Evolutionary conservation across 352 stramenopile genomes (phyloP).

Genomic region (Phytophthora hybrid): DNA sequence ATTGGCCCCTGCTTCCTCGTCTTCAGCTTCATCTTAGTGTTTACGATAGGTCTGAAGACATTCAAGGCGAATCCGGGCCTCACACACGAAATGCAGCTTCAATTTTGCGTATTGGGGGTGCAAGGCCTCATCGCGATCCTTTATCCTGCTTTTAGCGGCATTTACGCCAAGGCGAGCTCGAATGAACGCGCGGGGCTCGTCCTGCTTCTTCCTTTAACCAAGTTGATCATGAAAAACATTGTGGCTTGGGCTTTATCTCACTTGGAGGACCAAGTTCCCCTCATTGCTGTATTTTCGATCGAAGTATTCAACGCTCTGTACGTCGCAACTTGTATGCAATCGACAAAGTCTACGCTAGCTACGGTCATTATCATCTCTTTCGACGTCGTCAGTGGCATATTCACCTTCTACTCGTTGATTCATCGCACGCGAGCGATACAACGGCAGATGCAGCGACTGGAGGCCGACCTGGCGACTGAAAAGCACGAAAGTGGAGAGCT

Average conservation of each 20-base stretch:
- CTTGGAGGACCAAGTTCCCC: constrained; percentile 39
- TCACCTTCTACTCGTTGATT: constrained; percentile 14
- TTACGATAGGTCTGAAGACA: constrained; percentile 15
- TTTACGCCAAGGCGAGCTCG: constrained; percentile 12
- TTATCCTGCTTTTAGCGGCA: constrained; percentile 29
- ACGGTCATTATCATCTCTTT: constrained; percentile 31
- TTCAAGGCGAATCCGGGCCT: constrained; percentile 16
- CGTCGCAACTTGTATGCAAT: constrained; percentile 40
- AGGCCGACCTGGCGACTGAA: neutral
- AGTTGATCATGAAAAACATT: constrained; percentile 38
- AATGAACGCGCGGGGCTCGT: constrained; percentile 17
- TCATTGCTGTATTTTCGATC: constrained; percentile 42
- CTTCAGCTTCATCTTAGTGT: constrained; percentile 14
- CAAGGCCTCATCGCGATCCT: constrained; percentile 18
- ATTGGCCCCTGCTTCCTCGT: constrained; percentile 20
- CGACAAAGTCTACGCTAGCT: constrained; percentile 25
- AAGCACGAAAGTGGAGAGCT: neutral
- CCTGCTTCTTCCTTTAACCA: constrained; percentile 22
- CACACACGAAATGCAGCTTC: constrained; percentile 7
- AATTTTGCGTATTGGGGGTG: constrained; percentile 23
- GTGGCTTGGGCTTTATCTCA: constrained; percentile 24
- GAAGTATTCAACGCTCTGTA: constrained; percentile 49
- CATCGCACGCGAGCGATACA: constrained; percentile 9
- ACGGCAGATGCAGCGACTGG: neutral
- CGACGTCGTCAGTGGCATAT: constrained; percentile 23